phyloP scores from a whole-genome alignment of 306 rosid species.

The Begonia fuchsioides region DNA sequence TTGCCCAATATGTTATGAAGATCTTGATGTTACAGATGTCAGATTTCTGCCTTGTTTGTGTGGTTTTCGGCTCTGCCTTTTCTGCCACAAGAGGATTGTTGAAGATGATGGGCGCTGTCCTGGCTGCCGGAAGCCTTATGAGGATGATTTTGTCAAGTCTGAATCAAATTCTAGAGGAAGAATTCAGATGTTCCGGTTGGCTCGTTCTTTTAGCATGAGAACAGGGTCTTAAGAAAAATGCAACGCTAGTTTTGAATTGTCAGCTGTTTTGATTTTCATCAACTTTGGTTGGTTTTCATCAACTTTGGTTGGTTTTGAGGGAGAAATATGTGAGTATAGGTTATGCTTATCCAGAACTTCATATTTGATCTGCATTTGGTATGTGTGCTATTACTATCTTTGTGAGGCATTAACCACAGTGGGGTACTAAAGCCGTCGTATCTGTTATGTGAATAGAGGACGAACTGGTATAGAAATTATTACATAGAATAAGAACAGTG shows the following conservation, averaged over 20 bases:
- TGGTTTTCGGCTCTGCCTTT: conserved; percentile 91
- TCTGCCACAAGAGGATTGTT: conserved; percentile 93
- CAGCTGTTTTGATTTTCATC: not conserved
- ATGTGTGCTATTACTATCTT: conserved; percentile 33
- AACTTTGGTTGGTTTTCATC: conserved; percentile 30
- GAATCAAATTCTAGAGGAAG: conserved; percentile 54
- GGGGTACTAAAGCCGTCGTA: conserved; percentile 28
- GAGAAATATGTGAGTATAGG: conserved; percentile 20
- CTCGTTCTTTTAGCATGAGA: conserved; percentile 77
- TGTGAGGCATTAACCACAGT: conserved; percentile 54
- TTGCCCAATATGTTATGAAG: conserved; percentile 92
- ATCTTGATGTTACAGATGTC: conserved; percentile 76
- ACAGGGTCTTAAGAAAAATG: conserved; percentile 44
- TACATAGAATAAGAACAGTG: conserved; percentile 40
- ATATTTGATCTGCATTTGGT: conserved; percentile 39
- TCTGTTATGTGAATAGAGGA: conserved; percentile 88
- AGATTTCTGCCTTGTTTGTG: conserved; percentile 81
- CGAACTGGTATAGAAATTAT: conserved; percentile 81
- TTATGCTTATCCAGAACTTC: conserved; percentile 41
- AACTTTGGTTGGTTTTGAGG: conserved; percentile 27
- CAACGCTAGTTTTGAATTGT: conserved; percentile 13
- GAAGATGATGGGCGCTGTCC: conserved; percentile 94
- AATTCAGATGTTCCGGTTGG: conserved; percentile 45
- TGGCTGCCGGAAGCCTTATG: conserved; percentile 89
- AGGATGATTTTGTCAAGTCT: conserved; percentile 33